Evolutionary conservation across 768 basidiomycete species (phyloP), one percentile per base, ranked within the genome.

Genomic region (Lactarius akahatsu): DNA sequence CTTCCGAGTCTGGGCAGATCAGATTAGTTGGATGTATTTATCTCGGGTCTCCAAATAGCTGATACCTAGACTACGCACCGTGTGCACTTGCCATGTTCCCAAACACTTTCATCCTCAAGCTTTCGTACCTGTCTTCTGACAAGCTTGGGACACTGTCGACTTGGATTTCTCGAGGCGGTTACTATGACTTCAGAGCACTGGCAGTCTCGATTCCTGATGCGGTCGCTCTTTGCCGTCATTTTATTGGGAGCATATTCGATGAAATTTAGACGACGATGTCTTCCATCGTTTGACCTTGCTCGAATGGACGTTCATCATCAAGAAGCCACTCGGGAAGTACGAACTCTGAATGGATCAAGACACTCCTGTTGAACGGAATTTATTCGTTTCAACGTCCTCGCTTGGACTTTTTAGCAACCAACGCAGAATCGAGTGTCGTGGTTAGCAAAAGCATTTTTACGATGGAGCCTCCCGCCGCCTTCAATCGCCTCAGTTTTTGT

Each of bases 351-450:
- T 52, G 26, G 36, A 36, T 50, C 20, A 54, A 36, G 36, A 18
- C 20, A 4, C 58, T 9, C 60, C 36, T 13, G 30, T 63, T 15
- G 62, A 67, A 41, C 66, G 50, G 10, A 59, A 45, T 18, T 40
- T 67, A 16, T 62, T 56, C 9, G 26, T 60, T 20, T 30, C 52
- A 45, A 65, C 16, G 30, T 68, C 47, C 52, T 68, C 38, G 11
- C 16, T 47, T 34, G 69, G 66, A 16, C 57, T 70, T 1, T 41
- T 55, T 26, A 61, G 26, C 59, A 70, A 66, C 18, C 62, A 65
- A n/a, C 64, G 64, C 4, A 61, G 66, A 23, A 34, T 64, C 26
- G 54, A 64, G 9, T 71, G 62, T 63, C 61, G 10, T 70, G 71
- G 66, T 58, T 66, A 23, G 36, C 38, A 23, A 60, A 67, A 10